Percentiles rank a stretch among this genome's conserved stretches.
Evolutionary conservation across 164 flowering plant species (phyloP).

Genomic region (Stephania yunnanensis): DNA sequence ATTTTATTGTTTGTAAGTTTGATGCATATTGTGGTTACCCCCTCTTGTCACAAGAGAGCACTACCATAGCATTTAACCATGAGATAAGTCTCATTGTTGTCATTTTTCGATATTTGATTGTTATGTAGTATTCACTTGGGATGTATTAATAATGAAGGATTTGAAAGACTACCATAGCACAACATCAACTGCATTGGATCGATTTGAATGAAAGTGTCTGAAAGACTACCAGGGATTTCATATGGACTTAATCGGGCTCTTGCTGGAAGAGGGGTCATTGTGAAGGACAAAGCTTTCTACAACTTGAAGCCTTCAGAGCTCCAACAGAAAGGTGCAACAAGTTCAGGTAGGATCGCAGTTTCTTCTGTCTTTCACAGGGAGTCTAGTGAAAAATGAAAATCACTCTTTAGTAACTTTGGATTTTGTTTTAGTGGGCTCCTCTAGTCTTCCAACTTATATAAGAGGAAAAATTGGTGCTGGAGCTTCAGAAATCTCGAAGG

Average conservation of each 20-base stretch:
- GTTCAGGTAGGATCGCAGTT: constrained; percentile 21
- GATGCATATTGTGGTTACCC: background rate
- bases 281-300: constrained; percentile 46
- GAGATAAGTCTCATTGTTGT: background rate
- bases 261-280: constrained; percentile 51
- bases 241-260: constrained; percentile 53
- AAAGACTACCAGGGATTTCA: constrained; percentile 21
- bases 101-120: no score
- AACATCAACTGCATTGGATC: no score
- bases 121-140: no score
- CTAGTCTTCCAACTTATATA: constrained; percentile 38
- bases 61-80: background rate
- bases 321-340: constrained; percentile 40
- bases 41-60: background rate
- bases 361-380: background rate
- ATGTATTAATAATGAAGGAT: no score
- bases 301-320: constrained; percentile 46
- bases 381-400: no score
- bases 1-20: no score
- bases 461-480: constrained; percentile 35
- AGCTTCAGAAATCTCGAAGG: constrained; percentile 37
- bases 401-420: background rate
- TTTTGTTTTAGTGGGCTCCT: constrained; percentile 28
- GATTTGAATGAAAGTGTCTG: no score
- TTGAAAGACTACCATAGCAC: no score